Evolutionary conservation across 1,139 yeast species (phyloP), one percentile per base, ranked within the genome.

Genomic region (Yamadazyma oceani): DNA sequence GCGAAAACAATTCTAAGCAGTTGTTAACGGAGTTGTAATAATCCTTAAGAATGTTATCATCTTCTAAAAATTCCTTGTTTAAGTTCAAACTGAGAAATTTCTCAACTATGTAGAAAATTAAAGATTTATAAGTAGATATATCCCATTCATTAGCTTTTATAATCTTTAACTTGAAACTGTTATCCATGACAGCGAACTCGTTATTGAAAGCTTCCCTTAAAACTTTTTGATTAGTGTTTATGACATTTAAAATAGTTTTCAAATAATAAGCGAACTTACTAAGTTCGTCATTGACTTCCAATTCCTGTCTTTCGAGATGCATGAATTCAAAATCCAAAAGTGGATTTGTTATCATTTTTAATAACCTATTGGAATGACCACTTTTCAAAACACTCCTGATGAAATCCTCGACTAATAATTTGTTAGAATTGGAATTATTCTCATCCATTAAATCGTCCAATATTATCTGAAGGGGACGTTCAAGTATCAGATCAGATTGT

Each of bases 381-480:
- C 74, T 64, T 26, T 69, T 65, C 2, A 78, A 51, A 2, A 75
- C 64, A n/a, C 68, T 64, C 24, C 67, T 60, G 2, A 86, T 60
- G 79, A 92, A 85, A 39, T 76, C 73, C 5, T 69, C 57, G 1
- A 80, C 76, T n/a, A 72, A 62, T 4, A 75, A 54, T 23, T 64
- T 62, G 36, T 68, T 64, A 19, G 73, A 66, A 12, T 64, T 64
- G 14, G 30, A 27, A 29, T 29, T 29, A 34, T 72, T 63, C 2
- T 63, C 55, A 26, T 66, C 71, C 24, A 61, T 54, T 15, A 85
- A 54, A 35, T 78, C 85, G 53, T 88, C 96, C 14, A 87, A 54
- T 10, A 87, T 62, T 4, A 87, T 53, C 43, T 82, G 80, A n/a
- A 88, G 58, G 0, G 95, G 92, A 40, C 83, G 68, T 10, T 73